These are phyloP conservation scores for Erodium moschatum DNA, from an alignment of 441 rosid genomes.

Conservation along the genomic window DNA sequence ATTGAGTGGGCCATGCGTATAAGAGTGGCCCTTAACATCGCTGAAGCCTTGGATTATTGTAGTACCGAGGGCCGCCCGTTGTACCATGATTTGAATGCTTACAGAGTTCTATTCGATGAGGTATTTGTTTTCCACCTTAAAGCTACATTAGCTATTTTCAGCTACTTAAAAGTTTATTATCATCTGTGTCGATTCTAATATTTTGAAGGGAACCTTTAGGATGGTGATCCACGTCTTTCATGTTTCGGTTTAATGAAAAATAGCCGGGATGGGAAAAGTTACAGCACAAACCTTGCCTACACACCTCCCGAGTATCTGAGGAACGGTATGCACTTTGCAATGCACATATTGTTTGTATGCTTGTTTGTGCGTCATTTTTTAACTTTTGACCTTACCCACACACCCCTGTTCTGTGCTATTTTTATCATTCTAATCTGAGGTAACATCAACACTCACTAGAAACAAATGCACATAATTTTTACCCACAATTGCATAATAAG, in stretches of 20 bases:
- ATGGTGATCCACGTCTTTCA: slow-evolving; percentile 60
- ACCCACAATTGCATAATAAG: too few species aligned
- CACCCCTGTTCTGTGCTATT: background rate
- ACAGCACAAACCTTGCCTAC: slow-evolving; percentile 62
- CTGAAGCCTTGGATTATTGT: slow-evolving; percentile 60
- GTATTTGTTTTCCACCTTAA: slow-evolving; percentile 21
- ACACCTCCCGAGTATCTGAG: slow-evolving; percentile 63
- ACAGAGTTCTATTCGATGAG: slow-evolving; percentile 66
- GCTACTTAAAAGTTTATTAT: background rate
- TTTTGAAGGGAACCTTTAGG: slow-evolving; percentile 21
- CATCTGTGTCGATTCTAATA: background rate
- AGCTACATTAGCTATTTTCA: background rate
- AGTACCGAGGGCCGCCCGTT: slow-evolving; percentile 39
- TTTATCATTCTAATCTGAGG: background rate
- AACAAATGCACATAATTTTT: background rate
- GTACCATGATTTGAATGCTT: slow-evolving; percentile 62
- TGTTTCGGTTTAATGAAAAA: slow-evolving; percentile 64
- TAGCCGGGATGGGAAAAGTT: slow-evolving; percentile 68
- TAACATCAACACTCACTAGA: background rate
- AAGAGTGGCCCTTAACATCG: slow-evolving; percentile 47
- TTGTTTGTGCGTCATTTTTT: slow-evolving; percentile 1
- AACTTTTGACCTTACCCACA: background rate
- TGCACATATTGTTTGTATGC: background rate
- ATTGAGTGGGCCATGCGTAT: slow-evolving; percentile 75
- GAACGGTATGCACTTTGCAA: slow-evolving; percentile 33